These are phyloP conservation scores for Ascochyta fabae DNA, from an alignment of 2,329 filamentous ascomycete species.

Conservation along the genomic window DNA sequence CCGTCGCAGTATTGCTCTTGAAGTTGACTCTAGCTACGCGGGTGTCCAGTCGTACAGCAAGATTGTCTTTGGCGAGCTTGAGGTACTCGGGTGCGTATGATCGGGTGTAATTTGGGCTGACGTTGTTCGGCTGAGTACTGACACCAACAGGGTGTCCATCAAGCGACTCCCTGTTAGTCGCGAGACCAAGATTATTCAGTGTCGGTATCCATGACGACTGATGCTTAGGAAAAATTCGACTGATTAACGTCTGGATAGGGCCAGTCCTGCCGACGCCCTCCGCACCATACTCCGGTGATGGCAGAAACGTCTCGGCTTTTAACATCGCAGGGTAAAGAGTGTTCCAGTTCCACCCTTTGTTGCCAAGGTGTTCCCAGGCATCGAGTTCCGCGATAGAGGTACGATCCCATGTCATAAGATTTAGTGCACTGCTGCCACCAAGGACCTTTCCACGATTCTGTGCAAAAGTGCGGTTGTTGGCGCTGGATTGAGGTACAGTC, in stretches of 20 bases:
- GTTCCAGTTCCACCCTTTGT: slow-evolving; percentile 44
- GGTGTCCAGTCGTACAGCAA: slow-evolving; percentile 49
- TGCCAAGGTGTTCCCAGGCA: slow-evolving; percentile 41
- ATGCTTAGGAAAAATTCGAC: slow-evolving; percentile 53
- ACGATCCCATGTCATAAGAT: slow-evolving; percentile 49
- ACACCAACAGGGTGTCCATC: slow-evolving; percentile 60
- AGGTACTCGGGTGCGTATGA: slow-evolving; percentile 59
- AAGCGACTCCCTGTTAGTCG: slow-evolving; percentile 54
- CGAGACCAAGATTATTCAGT: slow-evolving; percentile 55
- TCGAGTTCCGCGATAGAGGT: slow-evolving; percentile 39
- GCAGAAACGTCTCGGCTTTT: slow-evolving; percentile 40
- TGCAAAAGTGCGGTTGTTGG: slow-evolving; percentile 50
- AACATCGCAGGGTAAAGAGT: slow-evolving; percentile 43
- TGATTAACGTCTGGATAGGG: slow-evolving; percentile 48
- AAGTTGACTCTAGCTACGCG: slow-evolving; percentile 52
- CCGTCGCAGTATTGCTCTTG: slow-evolving; percentile 32
- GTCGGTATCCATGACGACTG: slow-evolving; percentile 55
- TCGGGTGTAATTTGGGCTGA: slow-evolving; percentile 56
- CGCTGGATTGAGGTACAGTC: slow-evolving; percentile 50
- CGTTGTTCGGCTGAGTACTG: slow-evolving; percentile 58
- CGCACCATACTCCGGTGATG: slow-evolving; percentile 33
- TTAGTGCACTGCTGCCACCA: slow-evolving; percentile 56
- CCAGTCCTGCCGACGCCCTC: slow-evolving; percentile 40
- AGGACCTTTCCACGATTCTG: slow-evolving; percentile 57
- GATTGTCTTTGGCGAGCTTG: slow-evolving; percentile 51